phyloP scores from a whole-genome alignment of 208 protist species.

The Leishmania arabica region DNA sequence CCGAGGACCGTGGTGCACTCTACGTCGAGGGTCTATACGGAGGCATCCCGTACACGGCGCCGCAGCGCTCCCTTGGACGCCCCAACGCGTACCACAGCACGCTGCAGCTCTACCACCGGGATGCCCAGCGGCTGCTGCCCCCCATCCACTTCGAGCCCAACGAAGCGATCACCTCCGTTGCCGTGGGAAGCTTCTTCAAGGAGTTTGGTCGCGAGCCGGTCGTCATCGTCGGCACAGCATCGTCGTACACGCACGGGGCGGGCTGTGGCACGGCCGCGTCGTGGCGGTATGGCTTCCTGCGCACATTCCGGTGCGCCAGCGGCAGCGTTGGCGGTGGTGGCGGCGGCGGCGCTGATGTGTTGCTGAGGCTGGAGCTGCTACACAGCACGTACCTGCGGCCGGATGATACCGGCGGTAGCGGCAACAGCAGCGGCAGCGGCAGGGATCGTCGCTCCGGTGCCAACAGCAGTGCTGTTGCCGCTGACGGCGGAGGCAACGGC shows the following conservation, averaged over 20 bases:
- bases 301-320: constrained; percentile 59
- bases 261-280: constrained; percentile 48
- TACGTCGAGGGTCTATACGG: constrained; percentile 14
- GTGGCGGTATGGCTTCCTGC: constrained; percentile 64
- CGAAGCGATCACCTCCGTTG: constrained; percentile 61
- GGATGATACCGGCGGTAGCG: not conserved
- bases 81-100: constrained; percentile 70
- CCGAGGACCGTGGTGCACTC: not conserved
- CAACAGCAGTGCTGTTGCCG: not conserved
- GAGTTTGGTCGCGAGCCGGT: constrained; percentile 79
- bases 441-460: constrained; percentile 7
- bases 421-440: not conserved
- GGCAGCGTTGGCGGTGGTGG: constrained; percentile 1
- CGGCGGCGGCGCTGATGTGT: not conserved
- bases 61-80: constrained; percentile 57
- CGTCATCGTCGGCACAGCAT: constrained; percentile 59
- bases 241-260: constrained; percentile 72
- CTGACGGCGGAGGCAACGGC: constrained; percentile 4
- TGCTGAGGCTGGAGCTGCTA: constrained; percentile 59
- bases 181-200: constrained; percentile 68
- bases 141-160: constrained; percentile 69
- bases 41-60: constrained; percentile 36
- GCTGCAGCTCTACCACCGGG: constrained; percentile 79
- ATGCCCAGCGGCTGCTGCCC: constrained; percentile 47
- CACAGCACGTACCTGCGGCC: constrained; percentile 64